Evolutionary conservation across 2,329 filamentous ascomycete genomes (phyloP), one percentile per base, ranked within the genome.

Genomic region (Curvularia sp.): DNA sequence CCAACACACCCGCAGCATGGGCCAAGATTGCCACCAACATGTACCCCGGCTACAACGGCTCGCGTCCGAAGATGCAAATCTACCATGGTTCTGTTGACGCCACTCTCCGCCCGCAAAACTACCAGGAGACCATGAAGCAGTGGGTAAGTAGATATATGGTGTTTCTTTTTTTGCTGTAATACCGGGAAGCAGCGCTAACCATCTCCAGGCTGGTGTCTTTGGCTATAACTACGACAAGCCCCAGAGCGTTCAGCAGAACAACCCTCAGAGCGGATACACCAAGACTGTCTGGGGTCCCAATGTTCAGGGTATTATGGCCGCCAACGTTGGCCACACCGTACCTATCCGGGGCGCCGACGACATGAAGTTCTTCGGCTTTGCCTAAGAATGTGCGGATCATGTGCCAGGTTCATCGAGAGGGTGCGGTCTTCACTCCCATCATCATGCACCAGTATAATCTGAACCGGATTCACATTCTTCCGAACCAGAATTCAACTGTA

Each of bases 11-110:
- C 0, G 67, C 78, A 55, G 74, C 80, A 49, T 86, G 84, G 84
- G 80, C 80, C 5, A 74, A 78, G 52, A 72, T 80, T 15, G 83
- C 80, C 23, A 71, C 72, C 32, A 73, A 71, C 59, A 85, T 83
- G 79, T 82, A 84, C 66, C 79, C 82, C 0, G 79, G 77, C 25
- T 86, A 84, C 70, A 74, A 68, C 5, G 84, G 84, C 8, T 38
- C 77, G 0, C 78, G 83, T 2, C 84, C 85, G 3, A 80, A 78
- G 61, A 84, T 87, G 80, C 83, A 85, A 67, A 80, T 87, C 66
- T 87, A 84, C 73, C 85, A 87, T 67, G 85, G 85, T 49, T 80
- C 79, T 42, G 74, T 73, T 1, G 85, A 87, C 67, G 71, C 71
- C 3, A 84, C 80, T 1, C 75, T 87, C 13, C 74, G 76, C 51